A percentile compares a stretch with the other conserved stretches of the same genome.
Conservation (phyloP, 163 green algal species). For the Coccomyxa subellipsoidea region DNA sequence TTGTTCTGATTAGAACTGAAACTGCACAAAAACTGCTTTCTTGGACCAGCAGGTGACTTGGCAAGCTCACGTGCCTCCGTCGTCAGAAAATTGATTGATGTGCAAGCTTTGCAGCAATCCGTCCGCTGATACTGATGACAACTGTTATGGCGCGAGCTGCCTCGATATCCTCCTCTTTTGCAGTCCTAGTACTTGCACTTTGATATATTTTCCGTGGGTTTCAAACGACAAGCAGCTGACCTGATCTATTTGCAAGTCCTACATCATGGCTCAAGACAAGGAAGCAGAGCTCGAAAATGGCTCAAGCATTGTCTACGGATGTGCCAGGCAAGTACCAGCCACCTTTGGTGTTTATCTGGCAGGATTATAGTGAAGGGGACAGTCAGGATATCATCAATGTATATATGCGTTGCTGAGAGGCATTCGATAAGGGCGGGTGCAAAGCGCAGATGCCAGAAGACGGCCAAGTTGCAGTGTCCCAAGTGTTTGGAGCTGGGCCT, state of each 20-base stretch:
- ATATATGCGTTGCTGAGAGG: not conserved
- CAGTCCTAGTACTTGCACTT: too few species aligned
- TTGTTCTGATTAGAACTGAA: too few species aligned
- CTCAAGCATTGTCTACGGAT: not conserved
- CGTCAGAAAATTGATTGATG: too few species aligned
- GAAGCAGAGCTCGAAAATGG: not conserved
- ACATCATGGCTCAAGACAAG: not conserved
- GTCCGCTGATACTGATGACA: too few species aligned
- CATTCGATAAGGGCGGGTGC: not conserved
- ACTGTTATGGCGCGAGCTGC: too few species aligned
- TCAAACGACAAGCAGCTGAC: not conserved
- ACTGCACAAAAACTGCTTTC: too few species aligned
- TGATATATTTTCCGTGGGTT: not conserved
- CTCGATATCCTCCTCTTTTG: too few species aligned
- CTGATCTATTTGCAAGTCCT: not conserved
- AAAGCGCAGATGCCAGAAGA: conserved; percentile 39
- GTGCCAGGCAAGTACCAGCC: not conserved
- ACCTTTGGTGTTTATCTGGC: not conserved
- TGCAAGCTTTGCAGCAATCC: too few species aligned
- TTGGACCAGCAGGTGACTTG: too few species aligned
- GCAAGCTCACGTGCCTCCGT: too few species aligned
- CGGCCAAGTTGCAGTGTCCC: conserved; percentile 85
- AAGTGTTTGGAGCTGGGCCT: conserved; percentile 79
- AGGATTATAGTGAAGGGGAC: not conserved
- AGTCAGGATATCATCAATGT: not conserved